These are phyloP conservation scores for Cryptococcus jaspeensis DNA, from an alignment of 1,284 basidiomycete genomes.

Conservation along the genomic window DNA sequence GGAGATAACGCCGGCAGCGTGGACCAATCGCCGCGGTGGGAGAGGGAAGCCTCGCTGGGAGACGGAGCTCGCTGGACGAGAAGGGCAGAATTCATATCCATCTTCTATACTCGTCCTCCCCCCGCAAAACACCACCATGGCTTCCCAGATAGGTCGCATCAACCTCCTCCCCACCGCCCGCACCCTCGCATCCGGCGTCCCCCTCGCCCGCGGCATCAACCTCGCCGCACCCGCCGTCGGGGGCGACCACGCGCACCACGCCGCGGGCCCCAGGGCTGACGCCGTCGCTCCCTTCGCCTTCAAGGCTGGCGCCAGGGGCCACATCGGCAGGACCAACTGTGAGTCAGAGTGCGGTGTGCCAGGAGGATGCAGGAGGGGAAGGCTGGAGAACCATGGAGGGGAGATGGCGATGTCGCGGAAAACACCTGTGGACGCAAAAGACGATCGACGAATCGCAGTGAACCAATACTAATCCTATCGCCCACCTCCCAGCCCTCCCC, in stretches of 20 bases:
- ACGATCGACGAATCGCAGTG: not conserved
- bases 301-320: constrained; percentile 33
- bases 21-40: too few relatives aligned
- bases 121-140: constrained; percentile 14
- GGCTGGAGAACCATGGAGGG: not conserved
- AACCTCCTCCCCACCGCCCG: constrained; percentile 79
- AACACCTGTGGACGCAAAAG: not conserved
- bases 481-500: constrained; percentile 43
- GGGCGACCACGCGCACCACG: constrained; percentile 63
- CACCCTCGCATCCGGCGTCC: constrained; percentile 79
- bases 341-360: constrained; percentile 41
- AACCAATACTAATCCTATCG: not conserved
- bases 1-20: too few relatives aligned
- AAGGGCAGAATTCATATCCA: not conserved
- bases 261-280: constrained; percentile 62
- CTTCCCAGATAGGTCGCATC: constrained; percentile 46
- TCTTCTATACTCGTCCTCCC: not conserved
- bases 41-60: too few relatives aligned
- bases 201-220: constrained; percentile 93
- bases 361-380: not conserved
- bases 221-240: constrained; percentile 74
- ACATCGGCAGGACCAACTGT: constrained; percentile 69
- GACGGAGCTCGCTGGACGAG: too few relatives aligned
- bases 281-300: constrained; percentile 65
- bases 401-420: not conserved